Base-by-base conservation (phyloP, 2,329 filamentous ascomycete genomes). In the Alternaria dauci region DNA sequence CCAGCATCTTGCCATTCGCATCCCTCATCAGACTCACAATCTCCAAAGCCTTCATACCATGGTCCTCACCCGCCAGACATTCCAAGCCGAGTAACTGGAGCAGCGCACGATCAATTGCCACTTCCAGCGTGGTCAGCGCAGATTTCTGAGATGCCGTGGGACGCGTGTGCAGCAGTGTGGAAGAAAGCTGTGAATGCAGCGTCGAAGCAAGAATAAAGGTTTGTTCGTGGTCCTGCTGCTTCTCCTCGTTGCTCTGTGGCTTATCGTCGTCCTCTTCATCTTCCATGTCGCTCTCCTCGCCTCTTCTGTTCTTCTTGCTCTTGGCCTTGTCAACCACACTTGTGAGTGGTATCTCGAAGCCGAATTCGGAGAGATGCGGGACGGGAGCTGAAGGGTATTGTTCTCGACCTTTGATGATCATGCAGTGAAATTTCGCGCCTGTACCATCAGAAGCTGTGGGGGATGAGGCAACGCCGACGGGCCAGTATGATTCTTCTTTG, bases 401-500 rank as follows among this genome's bases (percentile, higher is more conserved):
- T 75, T 99, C 95, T 36, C 91, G 91, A 64, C 95, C 95, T 81
- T 99, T 99, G 74, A 99, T 89, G 71, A 99, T 98, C 80, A 99
- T 97, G 81, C 96, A 99, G 84, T 98, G 94, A 79, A 99, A 99
- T 73, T 91, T 94, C 71, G 91, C 86, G 73, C 94, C 89, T 6
- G 93, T 92, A 1, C 97, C 92, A 1, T 93, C 94, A 73, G 51
- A 41, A 7, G 55, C 36, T 5, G 58, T 52, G 5, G 52, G 52
- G 2, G 91, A 86, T 71, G 94, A 89, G 2, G 94, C 93, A 1
- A 98, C 94, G 1, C 95, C 95, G 32, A 99, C 92, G 1, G 95
- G 95, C 87, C 94, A 99, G 82, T 99, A 99, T 0, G 85, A 87
- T 80, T 99, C 95, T 66, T 91, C 87, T 78, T 97, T 97, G 59